These are phyloP conservation scores for Pichia heedii DNA, from an alignment of 805 yeast species.

Conservation along the genomic window DNA sequence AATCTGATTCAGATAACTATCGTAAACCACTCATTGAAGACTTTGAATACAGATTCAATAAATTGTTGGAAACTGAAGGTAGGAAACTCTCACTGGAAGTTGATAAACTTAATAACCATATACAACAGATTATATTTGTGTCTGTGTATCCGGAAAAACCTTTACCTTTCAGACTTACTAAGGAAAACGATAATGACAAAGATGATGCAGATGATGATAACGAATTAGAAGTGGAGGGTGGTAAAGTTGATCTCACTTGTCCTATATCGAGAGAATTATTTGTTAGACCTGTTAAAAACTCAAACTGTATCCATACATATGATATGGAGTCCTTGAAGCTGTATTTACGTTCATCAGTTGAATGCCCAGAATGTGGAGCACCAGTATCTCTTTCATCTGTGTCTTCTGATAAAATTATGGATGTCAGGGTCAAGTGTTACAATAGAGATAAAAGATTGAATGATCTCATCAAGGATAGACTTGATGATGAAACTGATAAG, in stretches of 20 bases:
- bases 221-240: conserved; percentile 61
- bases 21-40: neutral
- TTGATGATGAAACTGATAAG: conserved; percentile 6
- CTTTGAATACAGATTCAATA: neutral
- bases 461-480: conserved; percentile 3
- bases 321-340: conserved; percentile 39
- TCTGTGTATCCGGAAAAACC: conserved; percentile 53
- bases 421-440: conserved; percentile 8
- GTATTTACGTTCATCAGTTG: conserved; percentile 21
- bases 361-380: conserved; percentile 54
- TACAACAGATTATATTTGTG: conserved; percentile 35
- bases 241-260: conserved; percentile 57
- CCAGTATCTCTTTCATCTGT: neutral
- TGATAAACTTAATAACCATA: neutral
- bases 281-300: conserved; percentile 46
- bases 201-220: conserved; percentile 38
- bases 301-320: conserved; percentile 52
- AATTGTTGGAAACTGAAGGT: neutral
- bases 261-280: conserved; percentile 52
- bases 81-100: too few species aligned
- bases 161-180: conserved; percentile 33
- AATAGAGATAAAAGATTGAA: conserved; percentile 8
- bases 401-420: conserved; percentile 13
- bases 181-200: conserved; percentile 27
- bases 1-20: neutral